These are phyloP conservation scores for Coffea canephora DNA, from an alignment of 257 asterid species.

Conservation along the genomic window DNA sequence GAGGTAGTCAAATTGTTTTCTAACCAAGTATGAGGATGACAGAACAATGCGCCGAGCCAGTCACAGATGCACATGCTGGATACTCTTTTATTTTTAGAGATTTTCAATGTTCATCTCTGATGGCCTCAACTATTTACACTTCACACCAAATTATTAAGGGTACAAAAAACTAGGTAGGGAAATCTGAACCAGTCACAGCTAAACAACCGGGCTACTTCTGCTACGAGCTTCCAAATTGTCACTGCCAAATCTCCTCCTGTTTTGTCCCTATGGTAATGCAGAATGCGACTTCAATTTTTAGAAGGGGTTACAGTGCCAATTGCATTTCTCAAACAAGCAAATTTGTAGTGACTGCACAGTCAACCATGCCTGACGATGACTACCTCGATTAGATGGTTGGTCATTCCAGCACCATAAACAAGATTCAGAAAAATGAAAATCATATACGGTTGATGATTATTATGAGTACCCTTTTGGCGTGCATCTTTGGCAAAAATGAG, in stretches of 20 bases:
- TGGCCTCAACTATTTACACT: no score
- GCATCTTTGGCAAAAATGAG: background rate
- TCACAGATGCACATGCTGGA: no score
- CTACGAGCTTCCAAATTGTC: background rate
- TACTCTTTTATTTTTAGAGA: no score
- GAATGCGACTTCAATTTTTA: background rate
- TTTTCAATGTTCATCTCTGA: no score
- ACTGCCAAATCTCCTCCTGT: background rate
- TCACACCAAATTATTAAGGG: background rate
- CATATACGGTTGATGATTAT: conserved; percentile 2
- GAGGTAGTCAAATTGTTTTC: no score
- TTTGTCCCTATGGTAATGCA: background rate
- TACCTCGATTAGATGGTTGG: background rate
- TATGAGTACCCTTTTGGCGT: background rate
- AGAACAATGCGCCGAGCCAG: no score
- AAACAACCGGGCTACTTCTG: background rate
- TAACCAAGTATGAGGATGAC: no score
- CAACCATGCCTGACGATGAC: conserved; percentile 11
- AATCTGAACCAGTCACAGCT: background rate
- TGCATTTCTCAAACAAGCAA: background rate
- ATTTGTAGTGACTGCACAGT: background rate
- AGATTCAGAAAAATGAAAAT: conserved; percentile 10
- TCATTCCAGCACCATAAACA: conserved; percentile 6
- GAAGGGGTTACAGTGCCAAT: background rate
- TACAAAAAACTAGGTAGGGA: background rate